A percentile compares a stretch with the other conserved stretches of the same genome.
These are phyloP conservation scores for Mycena filopes DNA, from an alignment of 768 basidiomycete species.

Conservation along the genomic window DNA sequence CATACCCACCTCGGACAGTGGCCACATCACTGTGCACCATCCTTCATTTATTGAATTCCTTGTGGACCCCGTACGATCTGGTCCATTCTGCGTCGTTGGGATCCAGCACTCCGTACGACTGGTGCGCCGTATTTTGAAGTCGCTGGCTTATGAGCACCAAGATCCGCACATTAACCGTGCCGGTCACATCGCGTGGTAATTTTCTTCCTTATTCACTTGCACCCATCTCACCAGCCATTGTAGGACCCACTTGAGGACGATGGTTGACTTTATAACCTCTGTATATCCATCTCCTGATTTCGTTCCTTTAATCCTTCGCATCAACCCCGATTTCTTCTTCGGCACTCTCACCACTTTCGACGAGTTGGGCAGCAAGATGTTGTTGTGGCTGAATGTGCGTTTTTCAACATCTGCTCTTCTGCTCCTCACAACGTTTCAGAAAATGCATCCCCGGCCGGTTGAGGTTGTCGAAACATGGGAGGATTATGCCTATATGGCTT, in stretches of 20 bases:
- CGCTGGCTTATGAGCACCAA: slow-evolving; percentile 22
- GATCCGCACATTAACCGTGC: slow-evolving; percentile 21
- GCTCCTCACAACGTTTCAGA: neutral
- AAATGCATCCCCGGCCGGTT: slow-evolving; percentile 15
- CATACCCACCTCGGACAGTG: slow-evolving; percentile 3
- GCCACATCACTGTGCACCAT: slow-evolving; percentile 2
- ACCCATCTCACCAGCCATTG: neutral
- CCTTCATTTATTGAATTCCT: slow-evolving; percentile 28
- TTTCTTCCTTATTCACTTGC: neutral
- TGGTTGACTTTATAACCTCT: slow-evolving; percentile 32
- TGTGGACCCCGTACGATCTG: slow-evolving; percentile 18
- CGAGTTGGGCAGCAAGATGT: slow-evolving; percentile 7
- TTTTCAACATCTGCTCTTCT: neutral
- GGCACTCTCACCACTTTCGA: slow-evolving; percentile 22
- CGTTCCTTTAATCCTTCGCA: slow-evolving; percentile 1
- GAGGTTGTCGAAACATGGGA: slow-evolving; percentile 24
- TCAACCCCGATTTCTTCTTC: slow-evolving; percentile 34
- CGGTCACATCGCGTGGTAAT: slow-evolving; percentile 29
- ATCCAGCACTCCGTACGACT: slow-evolving; percentile 4
- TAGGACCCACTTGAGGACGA: slow-evolving; percentile 24
- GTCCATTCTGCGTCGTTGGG: slow-evolving; percentile 20
- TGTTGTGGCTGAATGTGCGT: slow-evolving; percentile 30
- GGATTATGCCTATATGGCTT: slow-evolving; percentile 30
- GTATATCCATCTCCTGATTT: slow-evolving; percentile 13
- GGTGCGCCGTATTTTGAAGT: slow-evolving; percentile 22